These are phyloP conservation scores for Neoarthrinium moseri DNA, from an alignment of 2,329 filamentous ascomycete species.

Conservation along the genomic window DNA sequence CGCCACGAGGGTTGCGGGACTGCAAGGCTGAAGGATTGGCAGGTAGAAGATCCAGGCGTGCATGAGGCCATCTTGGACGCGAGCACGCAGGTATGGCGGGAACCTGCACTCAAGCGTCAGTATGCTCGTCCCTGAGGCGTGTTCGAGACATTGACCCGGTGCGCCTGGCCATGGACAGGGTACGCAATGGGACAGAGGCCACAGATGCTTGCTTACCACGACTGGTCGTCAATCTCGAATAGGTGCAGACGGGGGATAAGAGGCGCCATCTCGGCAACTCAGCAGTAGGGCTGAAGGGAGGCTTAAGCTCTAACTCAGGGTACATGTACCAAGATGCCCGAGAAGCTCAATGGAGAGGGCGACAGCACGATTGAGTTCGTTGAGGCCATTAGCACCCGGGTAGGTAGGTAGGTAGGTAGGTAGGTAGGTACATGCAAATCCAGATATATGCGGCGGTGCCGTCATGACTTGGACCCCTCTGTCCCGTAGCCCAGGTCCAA, in stretches of 20 bases:
- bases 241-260: constrained; percentile 60
- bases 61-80: constrained; percentile 64
- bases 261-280: constrained; percentile 44
- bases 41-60: constrained; percentile 61
- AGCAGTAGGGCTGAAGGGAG: too few relatives aligned
- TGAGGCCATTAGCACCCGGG: not conserved
- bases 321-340: too few relatives aligned
- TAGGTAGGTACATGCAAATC: too few relatives aligned
- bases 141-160: not conserved
- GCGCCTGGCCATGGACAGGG: too few relatives aligned
- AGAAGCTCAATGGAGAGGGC: not conserved
- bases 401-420: not conserved
- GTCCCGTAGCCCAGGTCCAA: too few relatives aligned
- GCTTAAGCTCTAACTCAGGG: too few relatives aligned
- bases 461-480: not conserved
- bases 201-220: constrained; percentile 48
- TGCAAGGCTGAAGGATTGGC: constrained; percentile 54
- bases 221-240: constrained; percentile 66
- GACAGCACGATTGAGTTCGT: not conserved
- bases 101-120: constrained; percentile 52
- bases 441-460: too few relatives aligned
- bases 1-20: constrained; percentile 62
- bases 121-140: not conserved
- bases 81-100: constrained; percentile 61
- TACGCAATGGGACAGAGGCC: too few relatives aligned